Conservation (phyloP, 1,139 yeast species). For the Candida tropicalis region DNA sequence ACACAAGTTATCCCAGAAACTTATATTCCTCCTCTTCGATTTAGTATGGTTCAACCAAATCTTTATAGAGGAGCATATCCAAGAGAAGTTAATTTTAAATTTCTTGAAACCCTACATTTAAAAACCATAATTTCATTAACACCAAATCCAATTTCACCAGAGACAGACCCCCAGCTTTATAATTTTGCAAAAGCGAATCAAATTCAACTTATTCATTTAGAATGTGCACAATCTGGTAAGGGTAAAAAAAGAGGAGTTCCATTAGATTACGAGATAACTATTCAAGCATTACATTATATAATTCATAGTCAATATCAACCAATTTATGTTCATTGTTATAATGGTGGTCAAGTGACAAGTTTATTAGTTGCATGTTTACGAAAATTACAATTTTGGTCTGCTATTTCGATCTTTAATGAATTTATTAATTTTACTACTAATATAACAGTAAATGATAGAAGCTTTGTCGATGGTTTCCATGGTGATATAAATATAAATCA, state of each 20-base stretch:
- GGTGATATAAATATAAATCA: constrained; percentile 61
- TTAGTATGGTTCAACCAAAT: constrained; percentile 67
- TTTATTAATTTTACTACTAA: constrained; percentile 78
- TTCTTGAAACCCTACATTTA: constrained; percentile 65
- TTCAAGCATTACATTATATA: constrained; percentile 60
- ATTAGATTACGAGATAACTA: constrained; percentile 63
- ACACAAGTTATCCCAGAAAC: constrained; percentile 31
- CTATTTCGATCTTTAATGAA: constrained; percentile 85
- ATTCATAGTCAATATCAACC: constrained; percentile 67
- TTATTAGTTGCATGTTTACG: constrained; percentile 84
- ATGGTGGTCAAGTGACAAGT: constrained; percentile 88
- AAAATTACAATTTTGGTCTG: constrained; percentile 85
- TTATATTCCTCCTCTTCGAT: constrained; percentile 80
- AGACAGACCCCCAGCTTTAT: constrained; percentile 51
- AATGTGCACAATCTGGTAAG: constrained; percentile 66
- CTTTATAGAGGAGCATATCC: constrained; percentile 89
- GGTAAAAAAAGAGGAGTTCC: constrained; percentile 83
- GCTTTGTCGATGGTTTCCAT: constrained; percentile 77
- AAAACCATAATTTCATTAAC: constrained; percentile 79
- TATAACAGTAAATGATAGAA: constrained; percentile 79
- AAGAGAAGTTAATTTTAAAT: constrained; percentile 70
- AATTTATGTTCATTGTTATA: constrained; percentile 80
- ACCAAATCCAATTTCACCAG: constrained; percentile 67
- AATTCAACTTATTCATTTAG: constrained; percentile 63
- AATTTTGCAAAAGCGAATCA: constrained; percentile 52